Evolutionary conservation across 2,329 filamentous ascomycete genomes (phyloP), one percentile per base, ranked within the genome.

Genomic region (Clonostachys rhizophaga): DNA sequence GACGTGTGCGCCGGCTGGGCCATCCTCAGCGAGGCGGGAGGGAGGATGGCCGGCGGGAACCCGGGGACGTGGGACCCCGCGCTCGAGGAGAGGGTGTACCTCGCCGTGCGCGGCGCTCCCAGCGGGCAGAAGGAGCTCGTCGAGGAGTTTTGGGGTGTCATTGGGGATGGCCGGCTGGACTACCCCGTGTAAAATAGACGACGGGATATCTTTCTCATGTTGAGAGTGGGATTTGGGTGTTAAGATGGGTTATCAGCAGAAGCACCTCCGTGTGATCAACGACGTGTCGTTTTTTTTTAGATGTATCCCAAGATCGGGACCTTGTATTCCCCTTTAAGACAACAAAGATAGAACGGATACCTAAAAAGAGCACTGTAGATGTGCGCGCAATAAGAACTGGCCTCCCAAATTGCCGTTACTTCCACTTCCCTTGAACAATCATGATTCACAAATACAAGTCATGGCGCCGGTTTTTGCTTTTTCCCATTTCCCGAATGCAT

Each of bases 1-100:
- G 88, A 92, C 62, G 88, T 92, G 3, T 89, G 86, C 59, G 89
- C 89, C 6, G 88, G 84, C 0, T 91, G 87, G 88, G 82, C 84
- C 49, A 84, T 92, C 50, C 68, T 92, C 24, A 69, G 71, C 33
- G 88, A 92, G 70, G 86, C 87, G 0, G 89, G 88, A 0, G 88
- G 88, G 0, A 70, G 80, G 45, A 81, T 92, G 71, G 86, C 78
- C 8, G 77, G 85, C 59, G 86, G 83, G 5, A 91, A 91, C 61
- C 83, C 86, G 0, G 87, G 86, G 0, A 77, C 79, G 47, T 91
- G 87, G 87, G 66, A 79, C n/a, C 71, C 76, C 3, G 67, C 68
- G 46, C 61, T 87, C 46, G 83, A 86, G 55, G 70, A 70, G 49
- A 69, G 83, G 45, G 72, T 78, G 50, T 87, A 86, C 58, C 68